phyloP scores from a whole-genome alignment of 306 rosid species.

The Quercus mongolica region DNA sequence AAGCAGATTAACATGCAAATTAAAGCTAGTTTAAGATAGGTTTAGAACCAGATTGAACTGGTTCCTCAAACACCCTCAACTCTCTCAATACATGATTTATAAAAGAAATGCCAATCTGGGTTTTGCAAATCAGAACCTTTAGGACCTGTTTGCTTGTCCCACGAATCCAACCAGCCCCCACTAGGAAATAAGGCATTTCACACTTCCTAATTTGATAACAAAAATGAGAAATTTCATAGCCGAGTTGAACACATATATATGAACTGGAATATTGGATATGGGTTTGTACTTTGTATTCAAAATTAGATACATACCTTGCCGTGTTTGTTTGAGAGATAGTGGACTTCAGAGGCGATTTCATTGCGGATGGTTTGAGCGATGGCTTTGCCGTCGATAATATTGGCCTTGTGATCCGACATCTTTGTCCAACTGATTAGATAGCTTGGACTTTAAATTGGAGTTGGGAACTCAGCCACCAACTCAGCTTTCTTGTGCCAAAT shows the following conservation, averaged over 20 bases:
- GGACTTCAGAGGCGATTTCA: slow-evolving; percentile 70
- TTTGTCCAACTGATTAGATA: neutral
- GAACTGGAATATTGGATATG: too few relatives aligned
- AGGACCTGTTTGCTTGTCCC: neutral
- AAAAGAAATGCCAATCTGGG: neutral
- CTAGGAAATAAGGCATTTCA: neutral
- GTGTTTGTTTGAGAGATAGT: slow-evolving; percentile 53
- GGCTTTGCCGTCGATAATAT: slow-evolving; percentile 76
- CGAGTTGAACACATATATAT: neutral
- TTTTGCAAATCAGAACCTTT: neutral
- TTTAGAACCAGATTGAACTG: too few relatives aligned
- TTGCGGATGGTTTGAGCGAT: slow-evolving; percentile 71
- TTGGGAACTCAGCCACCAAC: too few relatives aligned
- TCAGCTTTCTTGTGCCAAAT: too few relatives aligned
- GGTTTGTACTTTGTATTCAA: too few relatives aligned
- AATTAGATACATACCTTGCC: too few relatives aligned
- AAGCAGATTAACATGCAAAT: too few relatives aligned
- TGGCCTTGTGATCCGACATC: slow-evolving; percentile 55
- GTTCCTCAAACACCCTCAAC: too few relatives aligned
- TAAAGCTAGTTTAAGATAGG: too few relatives aligned
- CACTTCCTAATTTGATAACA: neutral
- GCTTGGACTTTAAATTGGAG: too few relatives aligned
- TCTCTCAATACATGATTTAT: neutral
- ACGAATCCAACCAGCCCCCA: neutral
- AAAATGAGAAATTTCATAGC: too few relatives aligned